These are phyloP conservation scores for Apiotrichum laibachii DNA, from an alignment of 1,284 basidiomycete genomes.

Conservation along the genomic window DNA sequence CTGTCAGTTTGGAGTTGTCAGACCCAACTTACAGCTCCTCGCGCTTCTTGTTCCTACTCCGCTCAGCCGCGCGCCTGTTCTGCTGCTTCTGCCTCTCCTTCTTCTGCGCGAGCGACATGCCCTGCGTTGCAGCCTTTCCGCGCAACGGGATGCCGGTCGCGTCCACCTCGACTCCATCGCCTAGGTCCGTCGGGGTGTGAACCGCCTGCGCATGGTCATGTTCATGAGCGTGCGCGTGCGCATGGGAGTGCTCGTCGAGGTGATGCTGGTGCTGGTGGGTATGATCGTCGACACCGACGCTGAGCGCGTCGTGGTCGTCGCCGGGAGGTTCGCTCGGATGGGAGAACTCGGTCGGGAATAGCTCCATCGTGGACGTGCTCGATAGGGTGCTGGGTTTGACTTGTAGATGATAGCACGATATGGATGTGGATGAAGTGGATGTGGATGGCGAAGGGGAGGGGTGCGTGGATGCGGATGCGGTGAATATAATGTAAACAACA, in stretches of 20 bases:
- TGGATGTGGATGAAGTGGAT: not conserved
- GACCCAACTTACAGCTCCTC: constrained; percentile 41
- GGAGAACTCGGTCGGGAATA: constrained; percentile 7
- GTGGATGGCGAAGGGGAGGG: too few relatives aligned
- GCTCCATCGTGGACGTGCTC: constrained; percentile 1
- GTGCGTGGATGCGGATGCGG: too few relatives aligned
- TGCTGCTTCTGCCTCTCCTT: constrained; percentile 43
- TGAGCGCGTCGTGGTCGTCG: not conserved
- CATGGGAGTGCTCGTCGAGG: not conserved
- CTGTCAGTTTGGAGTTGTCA: not conserved
- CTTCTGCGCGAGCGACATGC: constrained; percentile 34
- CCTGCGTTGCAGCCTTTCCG: constrained; percentile 16
- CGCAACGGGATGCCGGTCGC: constrained; percentile 9
- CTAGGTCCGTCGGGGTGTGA: too few relatives aligned
- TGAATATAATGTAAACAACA: too few relatives aligned
- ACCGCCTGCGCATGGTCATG: not conserved
- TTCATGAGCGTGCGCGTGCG: not conserved
- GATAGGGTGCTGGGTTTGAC: not conserved
- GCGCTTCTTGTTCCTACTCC: constrained; percentile 43
- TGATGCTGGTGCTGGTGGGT: too few relatives aligned
- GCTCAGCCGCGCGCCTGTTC: constrained; percentile 47
- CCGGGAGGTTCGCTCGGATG: not conserved
- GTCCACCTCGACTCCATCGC: not conserved
- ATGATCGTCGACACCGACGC: not conserved
- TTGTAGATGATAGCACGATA: too few relatives aligned